These are phyloP conservation scores for Pneumocystis murina DNA, from an alignment of 1,139 yeast species.

Conservation along the genomic window DNA sequence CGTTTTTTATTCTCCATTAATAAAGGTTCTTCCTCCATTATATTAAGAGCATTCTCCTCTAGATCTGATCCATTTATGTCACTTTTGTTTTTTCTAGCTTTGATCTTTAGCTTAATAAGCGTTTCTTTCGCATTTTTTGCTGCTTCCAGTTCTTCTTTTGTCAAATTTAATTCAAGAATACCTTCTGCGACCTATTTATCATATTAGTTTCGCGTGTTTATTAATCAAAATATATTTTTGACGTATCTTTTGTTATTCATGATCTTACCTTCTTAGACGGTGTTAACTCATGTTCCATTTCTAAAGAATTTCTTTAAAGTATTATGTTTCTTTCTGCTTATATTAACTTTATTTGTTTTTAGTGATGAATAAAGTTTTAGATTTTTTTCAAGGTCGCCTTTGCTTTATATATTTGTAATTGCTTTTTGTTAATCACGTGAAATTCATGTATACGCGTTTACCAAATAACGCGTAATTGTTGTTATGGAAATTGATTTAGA, in stretches of 20 bases:
- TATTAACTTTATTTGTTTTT: no score
- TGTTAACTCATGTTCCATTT: background rate
- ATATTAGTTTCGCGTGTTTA: background rate
- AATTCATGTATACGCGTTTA: no score
- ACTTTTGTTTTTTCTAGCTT: background rate
- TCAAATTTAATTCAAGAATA: background rate
- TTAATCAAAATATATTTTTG: background rate
- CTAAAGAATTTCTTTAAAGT: background rate
- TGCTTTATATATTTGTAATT: no score
- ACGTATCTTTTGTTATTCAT: background rate
- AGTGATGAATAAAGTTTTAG: no score
- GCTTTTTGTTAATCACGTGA: no score
- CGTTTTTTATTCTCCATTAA: slow-evolving; percentile 74
- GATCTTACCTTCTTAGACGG: background rate
- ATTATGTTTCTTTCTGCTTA: no score
- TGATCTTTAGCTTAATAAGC: background rate
- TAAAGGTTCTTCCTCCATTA: slow-evolving; percentile 59
- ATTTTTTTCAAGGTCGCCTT: no score
- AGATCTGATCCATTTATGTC: background rate
- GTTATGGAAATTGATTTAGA: no score
- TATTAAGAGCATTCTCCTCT: background rate
- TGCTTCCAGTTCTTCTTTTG: background rate
- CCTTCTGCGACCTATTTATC: background rate
- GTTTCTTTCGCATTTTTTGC: background rate
- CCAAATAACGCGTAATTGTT: no score